Conservation (phyloP, 805 yeast species). For the Kodamaea jinghongensis region DNA sequence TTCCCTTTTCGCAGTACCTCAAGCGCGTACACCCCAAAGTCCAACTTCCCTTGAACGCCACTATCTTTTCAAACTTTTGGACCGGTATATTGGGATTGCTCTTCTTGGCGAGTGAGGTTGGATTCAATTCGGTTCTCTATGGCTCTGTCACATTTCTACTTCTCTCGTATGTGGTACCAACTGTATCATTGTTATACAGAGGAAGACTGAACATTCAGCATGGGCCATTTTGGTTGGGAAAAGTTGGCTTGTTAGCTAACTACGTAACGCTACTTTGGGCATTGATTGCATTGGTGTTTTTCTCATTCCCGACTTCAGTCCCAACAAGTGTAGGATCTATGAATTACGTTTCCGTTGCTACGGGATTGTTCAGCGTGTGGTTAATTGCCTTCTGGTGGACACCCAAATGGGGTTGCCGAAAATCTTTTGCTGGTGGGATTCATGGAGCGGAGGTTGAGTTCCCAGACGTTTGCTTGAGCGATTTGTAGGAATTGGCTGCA, state of each 20-base stretch:
- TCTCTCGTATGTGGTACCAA: conserved; percentile 37
- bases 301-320: conserved; percentile 35
- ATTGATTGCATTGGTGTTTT: conserved; percentile 36
- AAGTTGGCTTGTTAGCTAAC: conserved; percentile 33
- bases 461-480: conserved; percentile 40
- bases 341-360: conserved; percentile 29
- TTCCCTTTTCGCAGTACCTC: conserved; percentile 39
- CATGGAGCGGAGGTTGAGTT: conserved; percentile 42
- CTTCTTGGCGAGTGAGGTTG: conserved; percentile 36
- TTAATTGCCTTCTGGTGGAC: conserved; percentile 42
- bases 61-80: conserved; percentile 31
- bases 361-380: conserved; percentile 30
- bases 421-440: conserved; percentile 41
- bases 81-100: conserved; percentile 36
- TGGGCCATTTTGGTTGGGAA: conserved; percentile 44
- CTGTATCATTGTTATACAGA: conserved; percentile 30
- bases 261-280: conserved; percentile 33
- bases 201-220: conserved; percentile 38
- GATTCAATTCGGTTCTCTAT: conserved; percentile 39
- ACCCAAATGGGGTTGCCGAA: conserved; percentile 39
- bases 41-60: conserved; percentile 41
- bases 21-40: conserved; percentile 34
- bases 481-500: conserved; percentile 13
- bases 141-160: conserved; percentile 39
- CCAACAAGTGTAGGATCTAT: conserved; percentile 26